Percentiles rank a stretch among this genome's conserved stretches.
Conservation (phyloP, 352 stramenopile genomes). For the Blastocystis sp. region DNA sequence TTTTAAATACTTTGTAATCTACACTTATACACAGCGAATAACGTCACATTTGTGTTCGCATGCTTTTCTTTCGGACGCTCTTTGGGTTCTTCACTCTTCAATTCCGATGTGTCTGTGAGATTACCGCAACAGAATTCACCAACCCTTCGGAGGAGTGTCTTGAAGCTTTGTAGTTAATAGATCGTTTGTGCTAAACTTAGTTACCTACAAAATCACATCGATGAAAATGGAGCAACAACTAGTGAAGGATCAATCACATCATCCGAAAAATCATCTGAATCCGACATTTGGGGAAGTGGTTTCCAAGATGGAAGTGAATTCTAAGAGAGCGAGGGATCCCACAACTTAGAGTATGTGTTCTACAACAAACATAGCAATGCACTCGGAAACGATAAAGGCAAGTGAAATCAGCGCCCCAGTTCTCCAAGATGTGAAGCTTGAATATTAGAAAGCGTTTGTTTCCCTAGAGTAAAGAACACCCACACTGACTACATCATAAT, state of each 20-base stretch:
- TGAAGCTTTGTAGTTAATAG: background rate
- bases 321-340: background rate
- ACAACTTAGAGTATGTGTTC: background rate
- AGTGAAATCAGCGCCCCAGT: constrained; percentile 10
- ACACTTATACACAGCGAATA: background rate
- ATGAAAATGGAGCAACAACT: background rate
- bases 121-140: background rate
- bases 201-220: background rate
- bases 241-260: constrained; percentile 13
- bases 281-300: background rate
- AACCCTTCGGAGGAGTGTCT: background rate
- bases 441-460: background rate
- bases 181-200: background rate
- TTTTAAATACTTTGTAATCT: constrained; percentile 51
- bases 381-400: constrained; percentile 58
- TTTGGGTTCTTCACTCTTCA: background rate
- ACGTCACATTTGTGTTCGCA: background rate
- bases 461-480: background rate
- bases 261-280: constrained; percentile 44
- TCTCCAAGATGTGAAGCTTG: background rate
- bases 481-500: background rate
- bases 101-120: background rate
- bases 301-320: background rate
- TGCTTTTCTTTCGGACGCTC: background rate
- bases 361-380: constrained; percentile 31